A percentile compares a stretch with the other conserved stretches of the same genome.
These are phyloP conservation scores for Nemania diffusa DNA, from an alignment of 2,329 filamentous ascomycete species.

Conservation along the genomic window DNA sequence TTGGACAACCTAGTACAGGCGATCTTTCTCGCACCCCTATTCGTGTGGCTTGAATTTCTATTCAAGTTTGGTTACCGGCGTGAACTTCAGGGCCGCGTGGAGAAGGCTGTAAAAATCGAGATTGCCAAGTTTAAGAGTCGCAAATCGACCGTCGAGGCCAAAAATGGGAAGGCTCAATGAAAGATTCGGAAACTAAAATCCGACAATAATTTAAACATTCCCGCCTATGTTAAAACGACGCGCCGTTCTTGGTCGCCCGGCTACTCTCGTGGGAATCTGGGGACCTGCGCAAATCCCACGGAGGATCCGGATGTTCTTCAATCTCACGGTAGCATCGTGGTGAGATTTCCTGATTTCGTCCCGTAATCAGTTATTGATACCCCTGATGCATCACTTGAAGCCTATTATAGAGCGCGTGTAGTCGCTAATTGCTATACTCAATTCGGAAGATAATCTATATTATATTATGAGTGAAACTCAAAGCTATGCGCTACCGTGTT, in stretches of 20 bases:
- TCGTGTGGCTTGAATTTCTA: constrained; percentile 94
- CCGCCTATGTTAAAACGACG: constrained; percentile 19
- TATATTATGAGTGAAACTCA: constrained; percentile 20
- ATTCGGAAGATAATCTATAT: constrained; percentile 23
- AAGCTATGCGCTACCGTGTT: not conserved
- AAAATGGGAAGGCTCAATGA: constrained; percentile 64
- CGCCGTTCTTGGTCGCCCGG: not conserved
- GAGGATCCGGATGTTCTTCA: not conserved
- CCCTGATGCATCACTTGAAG: constrained; percentile 24
- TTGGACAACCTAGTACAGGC: constrained; percentile 93
- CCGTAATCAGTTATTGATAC: constrained; percentile 32
- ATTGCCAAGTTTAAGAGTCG: constrained; percentile 76
- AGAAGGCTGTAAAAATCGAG: constrained; percentile 79
- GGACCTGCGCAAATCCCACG: not conserved
- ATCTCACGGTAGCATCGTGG: constrained; percentile 14
- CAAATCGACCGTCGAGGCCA: constrained; percentile 57
- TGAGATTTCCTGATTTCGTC: constrained; percentile 29
- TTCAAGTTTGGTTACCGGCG: constrained; percentile 92
- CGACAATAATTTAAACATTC: not conserved
- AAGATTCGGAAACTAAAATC: not conserved
- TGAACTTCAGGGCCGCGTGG: constrained; percentile 83
- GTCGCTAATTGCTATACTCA: constrained; percentile 25
- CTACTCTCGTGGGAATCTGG: constrained; percentile 4
- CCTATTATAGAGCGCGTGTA: constrained; percentile 26
- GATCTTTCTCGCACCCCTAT: constrained; percentile 91